Base-by-base conservation (phyloP, 257 asterid species). In the Avicennia marina region DNA sequence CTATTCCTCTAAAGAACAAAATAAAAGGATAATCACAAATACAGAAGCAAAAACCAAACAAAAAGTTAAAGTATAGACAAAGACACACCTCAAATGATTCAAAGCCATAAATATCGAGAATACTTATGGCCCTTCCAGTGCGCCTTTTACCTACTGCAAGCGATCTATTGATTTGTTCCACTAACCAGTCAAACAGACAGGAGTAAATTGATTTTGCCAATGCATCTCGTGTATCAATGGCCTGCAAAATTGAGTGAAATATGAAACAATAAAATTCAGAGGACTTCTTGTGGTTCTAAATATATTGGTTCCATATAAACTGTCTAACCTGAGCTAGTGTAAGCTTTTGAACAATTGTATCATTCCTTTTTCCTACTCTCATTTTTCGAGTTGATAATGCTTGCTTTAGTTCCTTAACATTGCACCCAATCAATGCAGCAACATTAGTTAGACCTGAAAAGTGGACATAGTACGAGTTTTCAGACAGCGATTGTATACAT, bases 91-190 rank as follows among this genome's bases (percentile, higher is more conserved):
- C 95, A 77, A 93, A 93, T 47, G 99, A 93, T 78, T 93, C 99
- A 67, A 93, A 93, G 43, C 99, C 99, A 58, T 93, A 93, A 56
- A 93, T 93, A 81, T 93, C 99, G 31, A 93, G 95, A 75, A 93
- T 89, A 74, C 95, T 93, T 68, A 93, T 93, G 58, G 97, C 86
- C 77, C 97, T 86, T 62, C 96, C 99, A 33, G 99, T 93, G 51
- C 96, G 86, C 40, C 91, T 85, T 73, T 93, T 93, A 52, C 99
- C 99, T 13, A 84, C 95, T 52, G 91, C 94, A 36, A 93, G 80
- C 40, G 99, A 93, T 69, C 84, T 89, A 70, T 93, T 93, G 66
- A 93, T 82, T 85, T 93, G 96, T 64, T 93, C 97, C 66, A 93
- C 91, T 34, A 93, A 77, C 97, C 99, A 93, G 75, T 93, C 97